Conservation (phyloP, 192 early-diverging fungal genomes). For the Umbelopsis sp. region DNA sequence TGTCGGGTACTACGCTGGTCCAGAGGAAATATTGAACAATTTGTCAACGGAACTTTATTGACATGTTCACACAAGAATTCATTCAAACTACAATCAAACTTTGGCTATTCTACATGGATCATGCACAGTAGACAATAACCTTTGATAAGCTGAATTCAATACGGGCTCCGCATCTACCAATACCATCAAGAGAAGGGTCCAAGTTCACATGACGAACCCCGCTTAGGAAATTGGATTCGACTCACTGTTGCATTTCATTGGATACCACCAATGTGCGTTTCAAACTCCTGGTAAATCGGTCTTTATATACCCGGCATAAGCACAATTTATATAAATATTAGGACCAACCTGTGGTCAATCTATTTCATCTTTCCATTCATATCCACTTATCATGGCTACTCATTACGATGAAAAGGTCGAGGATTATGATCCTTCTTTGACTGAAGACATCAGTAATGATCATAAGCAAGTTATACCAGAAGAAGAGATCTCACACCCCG, state of each 20-base stretch:
- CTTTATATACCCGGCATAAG: not conserved
- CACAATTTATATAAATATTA: not conserved
- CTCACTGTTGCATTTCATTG: not conserved
- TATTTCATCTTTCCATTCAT: no score
- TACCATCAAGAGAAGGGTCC: not conserved
- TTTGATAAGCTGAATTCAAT: not conserved
- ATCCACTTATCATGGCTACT: not conserved
- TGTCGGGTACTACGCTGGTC: no score
- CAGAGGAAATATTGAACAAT: no score
- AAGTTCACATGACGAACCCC: constrained; percentile 7
- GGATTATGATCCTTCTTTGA: not conserved
- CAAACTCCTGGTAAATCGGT: not conserved
- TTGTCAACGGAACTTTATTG: no score
- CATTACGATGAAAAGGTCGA: constrained; percentile 15
- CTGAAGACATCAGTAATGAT: not conserved
- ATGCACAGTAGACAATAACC: not conserved
- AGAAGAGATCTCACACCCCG: not conserved
- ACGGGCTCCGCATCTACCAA: not conserved
- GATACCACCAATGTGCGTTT: not conserved
- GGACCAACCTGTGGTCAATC: no score
- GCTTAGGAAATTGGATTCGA: not conserved
- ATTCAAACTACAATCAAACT: no score
- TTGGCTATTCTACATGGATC: no score
- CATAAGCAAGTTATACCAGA: constrained; percentile 13
- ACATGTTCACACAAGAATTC: no score